Evolutionary conservation across 768 basidiomycete genomes (phyloP).

Genomic region (Pleurotus tuber-regium): DNA sequence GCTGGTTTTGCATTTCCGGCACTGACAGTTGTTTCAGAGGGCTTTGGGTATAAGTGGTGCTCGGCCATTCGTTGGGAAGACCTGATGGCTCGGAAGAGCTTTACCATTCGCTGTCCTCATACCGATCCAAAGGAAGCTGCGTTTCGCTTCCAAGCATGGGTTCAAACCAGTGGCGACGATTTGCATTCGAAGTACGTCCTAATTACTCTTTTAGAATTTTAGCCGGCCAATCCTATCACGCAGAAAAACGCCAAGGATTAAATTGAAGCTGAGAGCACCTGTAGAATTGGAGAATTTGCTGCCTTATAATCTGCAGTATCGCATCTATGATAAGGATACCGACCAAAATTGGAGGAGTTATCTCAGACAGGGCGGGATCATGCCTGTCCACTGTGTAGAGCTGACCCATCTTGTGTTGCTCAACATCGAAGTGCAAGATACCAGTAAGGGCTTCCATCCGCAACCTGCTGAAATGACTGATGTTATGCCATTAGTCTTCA

Average conservation of each 20-base stretch:
- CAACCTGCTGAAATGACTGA: neutral
- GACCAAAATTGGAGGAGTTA: slow-evolving; percentile 95
- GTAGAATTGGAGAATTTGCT: slow-evolving; percentile 94
- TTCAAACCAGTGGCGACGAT: slow-evolving; percentile 64
- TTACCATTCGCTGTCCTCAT: slow-evolving; percentile 86
- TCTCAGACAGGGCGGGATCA: slow-evolving; percentile 87
- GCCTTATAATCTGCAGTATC: slow-evolving; percentile 91
- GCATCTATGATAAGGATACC: slow-evolving; percentile 95
- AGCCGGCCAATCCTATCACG: neutral
- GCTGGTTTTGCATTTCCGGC: neutral
- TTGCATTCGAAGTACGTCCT: slow-evolving; percentile 47
- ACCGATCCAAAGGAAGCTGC: slow-evolving; percentile 77
- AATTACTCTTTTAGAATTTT: neutral
- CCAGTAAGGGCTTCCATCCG: slow-evolving; percentile 47
- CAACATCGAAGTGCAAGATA: slow-evolving; percentile 89
- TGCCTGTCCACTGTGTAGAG: slow-evolving; percentile 96
- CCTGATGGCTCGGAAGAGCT: slow-evolving; percentile 60
- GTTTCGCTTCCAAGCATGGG: slow-evolving; percentile 93
- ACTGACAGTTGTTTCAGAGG: slow-evolving; percentile 75
- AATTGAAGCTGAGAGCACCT: slow-evolving; percentile 85
- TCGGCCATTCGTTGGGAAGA: slow-evolving; percentile 88
- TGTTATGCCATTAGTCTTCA: slow-evolving; percentile 57
- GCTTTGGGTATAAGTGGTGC: slow-evolving; percentile 96
- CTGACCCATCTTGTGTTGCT: slow-evolving; percentile 85
- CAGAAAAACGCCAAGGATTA: slow-evolving; percentile 85